Percentiles rank a stretch among this genome's conserved stretches.
Evolutionary conservation across 352 stramenopile species (phyloP).

Genomic region (Halophytophthora polymorphica): DNA sequence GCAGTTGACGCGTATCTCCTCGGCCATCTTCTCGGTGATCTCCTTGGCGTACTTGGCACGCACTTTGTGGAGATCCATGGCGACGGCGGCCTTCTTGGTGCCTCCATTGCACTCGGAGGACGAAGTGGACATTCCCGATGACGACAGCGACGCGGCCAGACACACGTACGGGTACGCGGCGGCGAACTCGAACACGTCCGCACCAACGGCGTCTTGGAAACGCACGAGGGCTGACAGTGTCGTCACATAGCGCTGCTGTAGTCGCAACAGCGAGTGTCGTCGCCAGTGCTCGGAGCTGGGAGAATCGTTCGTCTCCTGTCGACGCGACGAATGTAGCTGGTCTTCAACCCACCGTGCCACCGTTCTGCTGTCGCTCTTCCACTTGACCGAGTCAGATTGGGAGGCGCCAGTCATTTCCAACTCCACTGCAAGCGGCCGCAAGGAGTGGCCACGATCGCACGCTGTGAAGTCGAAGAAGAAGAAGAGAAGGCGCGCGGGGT

Average conservation of each 20-base stretch:
- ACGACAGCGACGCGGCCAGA: constrained; percentile 9
- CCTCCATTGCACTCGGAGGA: constrained; percentile 10
- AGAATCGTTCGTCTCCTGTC: neutral
- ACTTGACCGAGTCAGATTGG: neutral
- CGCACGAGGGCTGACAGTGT: constrained; percentile 22
- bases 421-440: constrained; percentile 22
- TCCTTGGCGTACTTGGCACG: constrained; percentile 43
- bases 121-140: no score
- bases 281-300: constrained; percentile 5
- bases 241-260: constrained; percentile 28
- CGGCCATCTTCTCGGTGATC: constrained; percentile 43
- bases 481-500: constrained; percentile 19
- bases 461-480: constrained; percentile 30
- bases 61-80: constrained; percentile 28
- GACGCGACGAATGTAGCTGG: constrained; percentile 3
- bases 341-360: constrained; percentile 33
- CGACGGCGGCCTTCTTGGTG: neutral
- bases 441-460: constrained; percentile 1
- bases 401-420: constrained; percentile 14
- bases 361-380: constrained; percentile 19
- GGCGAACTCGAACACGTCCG: constrained; percentile 50
- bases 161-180: constrained; percentile 41
- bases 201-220: constrained; percentile 37
- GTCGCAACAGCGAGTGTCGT: constrained; percentile 9
- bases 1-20: constrained; percentile 37